Percentiles rank a stretch among this genome's conserved stretches.
Conservation (phyloP, 768 basidiomycete species). For the Termitomyces sp. region DNA sequence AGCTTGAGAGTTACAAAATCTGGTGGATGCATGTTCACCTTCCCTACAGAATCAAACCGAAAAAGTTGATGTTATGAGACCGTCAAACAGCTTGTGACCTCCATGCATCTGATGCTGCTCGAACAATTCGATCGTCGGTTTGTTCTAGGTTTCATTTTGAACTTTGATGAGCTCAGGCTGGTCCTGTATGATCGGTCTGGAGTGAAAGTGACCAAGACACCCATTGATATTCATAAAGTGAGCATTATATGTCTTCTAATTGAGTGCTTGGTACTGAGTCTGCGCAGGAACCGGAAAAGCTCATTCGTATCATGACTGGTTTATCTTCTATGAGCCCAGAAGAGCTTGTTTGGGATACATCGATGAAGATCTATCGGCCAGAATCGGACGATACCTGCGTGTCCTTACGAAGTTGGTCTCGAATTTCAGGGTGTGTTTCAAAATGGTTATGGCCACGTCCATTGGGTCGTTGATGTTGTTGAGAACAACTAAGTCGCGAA, state of each 20-base stretch:
- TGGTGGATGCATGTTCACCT: neutral
- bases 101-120: conserved; percentile 4
- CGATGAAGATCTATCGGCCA: neutral
- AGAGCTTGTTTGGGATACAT: neutral
- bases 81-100: neutral
- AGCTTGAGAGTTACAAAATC: too few species aligned
- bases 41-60: neutral
- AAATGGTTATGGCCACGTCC: neutral
- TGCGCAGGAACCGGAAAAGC: neutral
- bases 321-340: neutral
- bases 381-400: neutral
- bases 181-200: conserved; percentile 3
- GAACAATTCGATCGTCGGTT: conserved; percentile 10
- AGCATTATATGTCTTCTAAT: neutral
- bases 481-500: neutral
- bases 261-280: neutral
- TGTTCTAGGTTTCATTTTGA: neutral
- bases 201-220: neutral
- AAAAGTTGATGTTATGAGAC: neutral
- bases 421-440: neutral
- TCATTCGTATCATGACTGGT: neutral
- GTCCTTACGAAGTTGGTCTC: neutral
- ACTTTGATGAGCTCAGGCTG: conserved; percentile 1
- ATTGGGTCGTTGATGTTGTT: neutral
- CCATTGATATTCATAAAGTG: conserved; percentile 7